Evolutionary conservation across 768 basidiomycete genomes (phyloP).

Genomic region (Suillus bovinus): DNA sequence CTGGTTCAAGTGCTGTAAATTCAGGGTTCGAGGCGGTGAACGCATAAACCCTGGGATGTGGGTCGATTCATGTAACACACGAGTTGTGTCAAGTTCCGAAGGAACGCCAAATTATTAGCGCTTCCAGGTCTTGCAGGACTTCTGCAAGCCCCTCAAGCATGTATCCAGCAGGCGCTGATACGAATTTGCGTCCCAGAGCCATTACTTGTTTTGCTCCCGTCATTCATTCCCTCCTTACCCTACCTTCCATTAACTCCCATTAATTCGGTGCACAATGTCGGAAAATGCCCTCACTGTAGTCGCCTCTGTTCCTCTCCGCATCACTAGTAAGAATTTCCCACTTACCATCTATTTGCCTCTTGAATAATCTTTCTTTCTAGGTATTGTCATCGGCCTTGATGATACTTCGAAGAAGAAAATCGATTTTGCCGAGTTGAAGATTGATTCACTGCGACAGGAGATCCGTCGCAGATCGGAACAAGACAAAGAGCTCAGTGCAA

Average conservation of each 20-base stretch:
- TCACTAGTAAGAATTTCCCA: neutral
- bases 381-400: neutral
- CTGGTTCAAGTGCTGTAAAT: neutral
- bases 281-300: neutral
- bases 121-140: neutral
- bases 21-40: neutral
- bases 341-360: too few relatives aligned
- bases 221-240: neutral
- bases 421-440: conserved; percentile 6
- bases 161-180: neutral
- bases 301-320: neutral
- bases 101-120: neutral
- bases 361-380: neutral
- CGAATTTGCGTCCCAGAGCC: neutral
- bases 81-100: neutral
- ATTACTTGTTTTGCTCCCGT: neutral
- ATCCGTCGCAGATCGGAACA: neutral
- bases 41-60: neutral
- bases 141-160: neutral
- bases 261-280: neutral
- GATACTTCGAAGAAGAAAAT: conserved; percentile 5
- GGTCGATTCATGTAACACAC: neutral
- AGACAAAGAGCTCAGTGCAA: conserved; percentile 1
- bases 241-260: neutral
- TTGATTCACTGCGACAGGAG: neutral